phyloP scores from a whole-genome alignment of 257 asterid species.

The Gentiana dahurica region DNA sequence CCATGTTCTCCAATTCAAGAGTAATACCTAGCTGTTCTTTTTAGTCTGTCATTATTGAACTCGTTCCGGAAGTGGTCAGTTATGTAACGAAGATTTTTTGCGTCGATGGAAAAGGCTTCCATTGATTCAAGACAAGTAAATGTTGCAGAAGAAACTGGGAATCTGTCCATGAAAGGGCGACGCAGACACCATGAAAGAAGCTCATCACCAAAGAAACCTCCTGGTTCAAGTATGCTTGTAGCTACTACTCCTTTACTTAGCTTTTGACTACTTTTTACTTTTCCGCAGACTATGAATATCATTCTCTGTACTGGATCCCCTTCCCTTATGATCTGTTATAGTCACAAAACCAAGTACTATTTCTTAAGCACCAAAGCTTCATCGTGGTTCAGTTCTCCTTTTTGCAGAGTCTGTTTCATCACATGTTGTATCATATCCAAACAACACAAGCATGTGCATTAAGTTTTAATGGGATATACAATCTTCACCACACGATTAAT shows the following conservation, averaged over 20 bases:
- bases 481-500: no score
- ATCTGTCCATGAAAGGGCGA: slow-evolving; percentile 68
- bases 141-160: slow-evolving; percentile 86
- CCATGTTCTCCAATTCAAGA: slow-evolving; percentile 96
- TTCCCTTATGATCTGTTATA: slow-evolving; percentile 69
- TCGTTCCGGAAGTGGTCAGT: slow-evolving; percentile 82
- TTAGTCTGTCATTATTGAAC: slow-evolving; percentile 70
- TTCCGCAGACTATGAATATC: slow-evolving; percentile 70
- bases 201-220: slow-evolving; percentile 87
- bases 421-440: no score
- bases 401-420: no score
- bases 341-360: no score
- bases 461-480: no score
- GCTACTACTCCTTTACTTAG: slow-evolving; percentile 72
- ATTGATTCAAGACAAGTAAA: slow-evolving; percentile 61
- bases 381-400: no score
- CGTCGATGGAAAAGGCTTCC: slow-evolving; percentile 65
- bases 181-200: slow-evolving; percentile 94
- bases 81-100: slow-evolving; percentile 53
- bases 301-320: slow-evolving; percentile 80
- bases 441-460: no score
- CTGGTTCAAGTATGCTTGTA: slow-evolving; percentile 53
- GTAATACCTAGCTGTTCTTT: slow-evolving; percentile 50
- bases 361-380: no score
- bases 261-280: slow-evolving; percentile 57